phyloP scores from a whole-genome alignment of 352 stramenopile genomes.

The Detonula confervacea region DNA sequence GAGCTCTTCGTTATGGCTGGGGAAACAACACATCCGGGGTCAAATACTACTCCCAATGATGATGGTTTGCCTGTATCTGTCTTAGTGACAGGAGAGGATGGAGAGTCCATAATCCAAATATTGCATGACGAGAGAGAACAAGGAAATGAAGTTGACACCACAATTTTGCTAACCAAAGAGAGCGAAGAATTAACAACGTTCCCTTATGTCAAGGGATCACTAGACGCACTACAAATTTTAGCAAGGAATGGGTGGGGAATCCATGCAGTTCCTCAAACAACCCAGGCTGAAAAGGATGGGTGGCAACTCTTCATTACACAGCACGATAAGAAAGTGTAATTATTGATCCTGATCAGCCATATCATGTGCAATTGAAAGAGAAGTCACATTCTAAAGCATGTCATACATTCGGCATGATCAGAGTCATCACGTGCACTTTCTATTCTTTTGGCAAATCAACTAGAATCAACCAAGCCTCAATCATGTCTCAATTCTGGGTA shows the following conservation, averaged over 20 bases:
- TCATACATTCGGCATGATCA: too few species aligned
- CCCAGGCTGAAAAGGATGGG: neutral
- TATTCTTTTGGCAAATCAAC: too few species aligned
- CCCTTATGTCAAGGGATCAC: conserved; percentile 55
- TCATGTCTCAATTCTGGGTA: too few species aligned
- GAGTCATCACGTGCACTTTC: too few species aligned
- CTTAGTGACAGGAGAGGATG: conserved; percentile 68
- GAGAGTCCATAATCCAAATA: conserved; percentile 51
- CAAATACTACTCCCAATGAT: conserved; percentile 10
- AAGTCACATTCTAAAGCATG: too few species aligned
- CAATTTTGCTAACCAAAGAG: conserved; percentile 28
- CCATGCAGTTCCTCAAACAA: conserved; percentile 15
- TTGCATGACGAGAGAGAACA: conserved; percentile 34
- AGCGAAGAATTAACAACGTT: conserved; percentile 40
- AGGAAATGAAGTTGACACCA: conserved; percentile 24
- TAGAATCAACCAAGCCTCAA: too few species aligned
- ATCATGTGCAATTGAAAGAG: too few species aligned
- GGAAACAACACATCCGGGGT: conserved; percentile 6
- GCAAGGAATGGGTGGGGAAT: conserved; percentile 45
- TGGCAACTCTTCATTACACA: conserved; percentile 51
- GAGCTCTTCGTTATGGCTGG: conserved; percentile 83
- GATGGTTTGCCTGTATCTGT: conserved; percentile 67
- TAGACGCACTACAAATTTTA: conserved; percentile 62
- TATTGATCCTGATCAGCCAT: neutral
- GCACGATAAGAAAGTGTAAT: conserved; percentile 17